Conservation (phyloP, 2,329 filamentous ascomycete species). For the Ambrosiella xylebori region DNA sequence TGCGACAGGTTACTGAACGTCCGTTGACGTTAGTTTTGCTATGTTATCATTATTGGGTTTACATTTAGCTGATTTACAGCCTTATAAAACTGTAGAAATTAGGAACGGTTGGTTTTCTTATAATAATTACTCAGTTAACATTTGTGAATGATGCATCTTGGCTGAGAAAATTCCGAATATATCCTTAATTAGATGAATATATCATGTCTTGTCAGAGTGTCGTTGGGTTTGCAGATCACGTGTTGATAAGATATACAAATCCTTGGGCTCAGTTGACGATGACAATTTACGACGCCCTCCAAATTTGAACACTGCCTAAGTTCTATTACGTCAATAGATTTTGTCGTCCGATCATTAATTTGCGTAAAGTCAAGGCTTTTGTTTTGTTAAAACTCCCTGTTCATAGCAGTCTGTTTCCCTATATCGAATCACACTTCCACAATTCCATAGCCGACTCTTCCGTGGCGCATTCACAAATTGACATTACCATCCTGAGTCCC, state of each 20-base stretch:
- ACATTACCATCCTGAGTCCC: too few species aligned
- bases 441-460: too few species aligned
- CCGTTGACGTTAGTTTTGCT: conserved; percentile 8
- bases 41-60: conserved; percentile 1
- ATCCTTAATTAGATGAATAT: not conserved
- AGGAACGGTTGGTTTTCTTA: conserved; percentile 8
- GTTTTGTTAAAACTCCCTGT: too few species aligned
- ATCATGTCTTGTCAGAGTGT: not conserved
- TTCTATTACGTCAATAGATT: too few species aligned
- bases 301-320: not conserved
- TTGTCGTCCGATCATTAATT: too few species aligned
- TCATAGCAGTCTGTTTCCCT: too few species aligned
- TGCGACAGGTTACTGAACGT: conserved; percentile 7
- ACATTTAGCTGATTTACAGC: not conserved
- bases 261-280: not conserved
- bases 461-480: too few species aligned
- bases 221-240: not conserved
- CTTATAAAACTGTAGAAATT: conserved; percentile 1
- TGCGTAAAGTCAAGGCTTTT: too few species aligned
- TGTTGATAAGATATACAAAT: conserved; percentile 3
- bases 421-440: too few species aligned
- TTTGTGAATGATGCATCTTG: not conserved
- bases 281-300: not conserved
- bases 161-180: not conserved
- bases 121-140: not conserved